These are phyloP conservation scores for Fusarium pilosicola DNA, from an alignment of 2,329 filamentous ascomycete genomes.

Conservation along the genomic window DNA sequence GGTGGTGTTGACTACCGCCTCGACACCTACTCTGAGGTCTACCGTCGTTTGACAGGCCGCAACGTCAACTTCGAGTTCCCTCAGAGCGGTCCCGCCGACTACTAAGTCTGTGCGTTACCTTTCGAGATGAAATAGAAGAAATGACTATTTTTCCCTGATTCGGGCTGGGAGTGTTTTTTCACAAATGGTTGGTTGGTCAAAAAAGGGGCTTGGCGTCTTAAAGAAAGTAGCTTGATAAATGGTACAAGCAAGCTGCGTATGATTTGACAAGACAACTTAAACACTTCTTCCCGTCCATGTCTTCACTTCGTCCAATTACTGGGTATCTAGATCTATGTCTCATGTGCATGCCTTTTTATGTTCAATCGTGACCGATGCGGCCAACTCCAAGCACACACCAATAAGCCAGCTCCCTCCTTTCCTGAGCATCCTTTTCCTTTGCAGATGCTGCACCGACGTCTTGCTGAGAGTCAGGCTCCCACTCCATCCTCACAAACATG, in stretches of 20 bases:
- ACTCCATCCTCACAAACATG: conserved; percentile 91
- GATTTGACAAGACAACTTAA: conserved; percentile 50
- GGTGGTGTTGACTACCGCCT: conserved; percentile 99
- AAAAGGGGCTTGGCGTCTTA: conserved; percentile 62
- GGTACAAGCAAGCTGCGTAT: conserved; percentile 58
- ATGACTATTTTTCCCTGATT: conserved; percentile 20
- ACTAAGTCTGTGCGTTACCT: conserved; percentile 66
- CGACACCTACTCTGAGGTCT: conserved; percentile 99
- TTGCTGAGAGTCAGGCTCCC: conserved; percentile 77
- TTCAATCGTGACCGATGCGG: conserved; percentile 69
- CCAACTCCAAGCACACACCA: conserved; percentile 95
- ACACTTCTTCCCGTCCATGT: conserved; percentile 45
- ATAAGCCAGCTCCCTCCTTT: conserved; percentile 90
- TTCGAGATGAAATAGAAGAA: conserved; percentile 32
- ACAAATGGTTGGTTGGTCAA: conserved; percentile 52
- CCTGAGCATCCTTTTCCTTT: conserved; percentile 70
- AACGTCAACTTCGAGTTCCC: conserved; percentile 99
- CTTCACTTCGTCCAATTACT: conserved; percentile 38
- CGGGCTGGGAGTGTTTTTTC: conserved; percentile 50
- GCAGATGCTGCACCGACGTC: conserved; percentile 67
- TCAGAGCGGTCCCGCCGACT: conserved; percentile 80
- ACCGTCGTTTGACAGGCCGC: conserved; percentile 97
- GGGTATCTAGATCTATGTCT: conserved; percentile 55
- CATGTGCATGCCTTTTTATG: conserved; percentile 26
- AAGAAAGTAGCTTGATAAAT: conserved; percentile 61